Evolutionary conservation across 352 stramenopile species (phyloP).

Genomic region (Pythium angustatum): DNA sequence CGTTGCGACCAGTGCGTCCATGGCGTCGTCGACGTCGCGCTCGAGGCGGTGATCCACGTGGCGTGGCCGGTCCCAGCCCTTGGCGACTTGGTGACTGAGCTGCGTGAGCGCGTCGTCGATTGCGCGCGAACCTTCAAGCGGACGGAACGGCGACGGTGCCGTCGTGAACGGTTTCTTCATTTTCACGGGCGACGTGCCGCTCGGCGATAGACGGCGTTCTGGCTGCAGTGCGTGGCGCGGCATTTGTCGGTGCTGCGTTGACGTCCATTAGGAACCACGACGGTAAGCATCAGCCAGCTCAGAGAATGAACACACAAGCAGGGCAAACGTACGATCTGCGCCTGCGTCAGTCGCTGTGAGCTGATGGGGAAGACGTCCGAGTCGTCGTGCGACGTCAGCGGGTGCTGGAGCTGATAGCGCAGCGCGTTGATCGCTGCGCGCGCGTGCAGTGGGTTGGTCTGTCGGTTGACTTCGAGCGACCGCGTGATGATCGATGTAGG

Average conservation of each 20-base stretch:
- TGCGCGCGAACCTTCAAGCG: conserved; percentile 34
- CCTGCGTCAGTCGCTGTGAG: conserved; percentile 51
- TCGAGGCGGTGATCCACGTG: not conserved
- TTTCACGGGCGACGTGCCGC: conserved; percentile 2
- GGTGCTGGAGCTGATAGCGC: conserved; percentile 76
- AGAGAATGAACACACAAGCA: not conserved
- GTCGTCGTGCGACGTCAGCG: conserved; percentile 78
- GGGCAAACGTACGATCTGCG: conserved; percentile 41
- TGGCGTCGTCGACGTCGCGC: conserved; percentile 47
- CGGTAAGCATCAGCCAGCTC: too few relatives aligned
- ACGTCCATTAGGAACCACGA: too few relatives aligned
- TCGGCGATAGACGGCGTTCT: not conserved
- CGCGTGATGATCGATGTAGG: conserved; percentile 52
- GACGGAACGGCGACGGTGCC: conserved; percentile 17
- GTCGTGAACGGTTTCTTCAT: conserved; percentile 19
- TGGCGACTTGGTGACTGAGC: conserved; percentile 57
- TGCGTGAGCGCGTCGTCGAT: conserved; percentile 65
- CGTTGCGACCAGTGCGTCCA: conserved; percentile 62
- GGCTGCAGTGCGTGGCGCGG: conserved; percentile 36
- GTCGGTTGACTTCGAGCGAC: conserved; percentile 41
- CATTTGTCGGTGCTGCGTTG: conserved; percentile 48
- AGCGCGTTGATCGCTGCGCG: conserved; percentile 66
- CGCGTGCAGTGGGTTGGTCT: conserved; percentile 44
- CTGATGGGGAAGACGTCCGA: conserved; percentile 48
- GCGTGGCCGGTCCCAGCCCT: conserved; percentile 10